These are phyloP conservation scores for Gigaspora rosea DNA, from an alignment of 192 early-diverging fungal genomes.

Conservation along the genomic window DNA sequence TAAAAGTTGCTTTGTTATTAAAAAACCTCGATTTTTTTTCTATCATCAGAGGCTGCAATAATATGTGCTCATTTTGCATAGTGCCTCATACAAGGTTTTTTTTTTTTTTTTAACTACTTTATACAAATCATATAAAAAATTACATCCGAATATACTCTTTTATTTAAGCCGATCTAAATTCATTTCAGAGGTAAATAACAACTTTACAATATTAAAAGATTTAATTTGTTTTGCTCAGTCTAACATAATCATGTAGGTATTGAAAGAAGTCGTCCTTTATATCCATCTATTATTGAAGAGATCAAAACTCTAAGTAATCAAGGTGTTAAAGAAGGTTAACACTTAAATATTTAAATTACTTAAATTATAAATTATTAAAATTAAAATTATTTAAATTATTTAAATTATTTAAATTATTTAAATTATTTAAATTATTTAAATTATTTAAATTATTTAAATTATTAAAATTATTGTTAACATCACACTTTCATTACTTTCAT, in stretches of 20 bases:
- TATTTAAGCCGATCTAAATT: not conserved
- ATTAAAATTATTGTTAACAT: not conserved
- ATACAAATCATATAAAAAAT: not conserved
- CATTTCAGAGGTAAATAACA: not conserved
- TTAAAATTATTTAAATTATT: not conserved
- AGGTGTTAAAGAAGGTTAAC: constrained; percentile 56
- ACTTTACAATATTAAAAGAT: not conserved
- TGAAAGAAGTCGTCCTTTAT: constrained; percentile 70
- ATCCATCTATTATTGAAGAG: constrained; percentile 64
- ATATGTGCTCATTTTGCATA: constrained; percentile 82
- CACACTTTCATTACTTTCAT: not conserved
- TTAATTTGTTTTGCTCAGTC: not conserved
- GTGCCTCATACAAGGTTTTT: constrained; percentile 67
- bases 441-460: not conserved
- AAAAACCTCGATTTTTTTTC: not conserved
- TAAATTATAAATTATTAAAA: too few relatives aligned
- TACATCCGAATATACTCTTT: not conserved
- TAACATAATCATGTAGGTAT: constrained; percentile 44
- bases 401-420: not conserved
- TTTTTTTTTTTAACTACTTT: not conserved
- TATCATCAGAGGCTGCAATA: constrained; percentile 63
- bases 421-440: not conserved
- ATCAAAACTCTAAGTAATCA: constrained; percentile 62
- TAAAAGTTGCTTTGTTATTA: not conserved
- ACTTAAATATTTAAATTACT: not conserved